phyloP scores from a whole-genome alignment of 257 asterid species.

The Verbascum thapsus region DNA sequence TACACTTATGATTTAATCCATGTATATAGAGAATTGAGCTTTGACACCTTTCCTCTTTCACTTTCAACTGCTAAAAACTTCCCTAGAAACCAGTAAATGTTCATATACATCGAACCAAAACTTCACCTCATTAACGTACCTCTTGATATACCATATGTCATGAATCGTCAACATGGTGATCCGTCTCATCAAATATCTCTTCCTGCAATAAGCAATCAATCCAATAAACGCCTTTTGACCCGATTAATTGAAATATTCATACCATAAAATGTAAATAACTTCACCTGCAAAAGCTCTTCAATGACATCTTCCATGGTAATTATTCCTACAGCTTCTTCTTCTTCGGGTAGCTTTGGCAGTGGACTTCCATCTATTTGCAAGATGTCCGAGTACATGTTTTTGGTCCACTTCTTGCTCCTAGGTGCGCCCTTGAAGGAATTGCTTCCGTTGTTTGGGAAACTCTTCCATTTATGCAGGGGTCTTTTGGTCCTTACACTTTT shows the following conservation, averaged over 20 bases:
- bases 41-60: conserved; percentile 10
- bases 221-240: not conserved
- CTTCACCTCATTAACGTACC: not conserved
- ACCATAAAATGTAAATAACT: not conserved
- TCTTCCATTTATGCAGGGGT: conserved; percentile 80
- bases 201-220: conserved; percentile 52
- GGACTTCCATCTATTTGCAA: conserved; percentile 75
- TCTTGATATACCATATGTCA: conserved; percentile 30
- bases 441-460: conserved; percentile 65
- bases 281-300: conserved; percentile 95
- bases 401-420: conserved; percentile 79
- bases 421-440: conserved; percentile 53
- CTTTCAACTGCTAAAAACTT: not conserved
- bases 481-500: conserved; percentile 47
- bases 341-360: conserved; percentile 77
- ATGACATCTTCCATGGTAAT: conserved; percentile 98
- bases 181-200: conserved; percentile 95
- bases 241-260: not conserved
- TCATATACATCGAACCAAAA: conserved; percentile 17
- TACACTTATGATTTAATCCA: no score
- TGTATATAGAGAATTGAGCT: no score
- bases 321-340: conserved; percentile 90
- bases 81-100: not conserved
- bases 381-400: conserved; percentile 82
- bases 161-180: conserved; percentile 72